phyloP scores from a whole-genome alignment of 2,329 filamentous ascomycete species.

The Massarina eburnea region DNA sequence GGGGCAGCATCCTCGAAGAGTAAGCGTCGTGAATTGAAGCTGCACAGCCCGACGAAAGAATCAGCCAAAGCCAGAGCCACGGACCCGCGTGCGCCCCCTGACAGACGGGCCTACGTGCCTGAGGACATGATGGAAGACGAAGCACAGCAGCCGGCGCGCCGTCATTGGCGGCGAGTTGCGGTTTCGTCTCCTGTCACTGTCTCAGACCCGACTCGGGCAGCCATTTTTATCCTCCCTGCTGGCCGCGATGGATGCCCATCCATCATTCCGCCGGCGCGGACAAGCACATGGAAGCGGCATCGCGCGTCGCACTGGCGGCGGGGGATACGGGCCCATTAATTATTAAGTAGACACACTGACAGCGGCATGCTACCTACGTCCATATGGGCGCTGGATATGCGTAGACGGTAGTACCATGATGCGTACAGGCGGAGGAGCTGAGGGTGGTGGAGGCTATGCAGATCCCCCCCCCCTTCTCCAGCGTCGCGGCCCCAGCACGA shows the following conservation, averaged over 20 bases:
- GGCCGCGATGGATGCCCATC: constrained; percentile 5
- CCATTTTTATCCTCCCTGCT: constrained; percentile 1
- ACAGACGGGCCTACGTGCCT: constrained; percentile 30
- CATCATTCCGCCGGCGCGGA: not conserved
- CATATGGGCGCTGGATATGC: no score
- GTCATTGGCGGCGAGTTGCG: constrained; percentile 6
- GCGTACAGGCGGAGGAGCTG: not conserved
- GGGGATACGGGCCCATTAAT: no score
- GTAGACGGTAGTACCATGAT: not conserved
- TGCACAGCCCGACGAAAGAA: constrained; percentile 31
- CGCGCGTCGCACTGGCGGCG: no score
- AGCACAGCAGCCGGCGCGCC: constrained; percentile 1
- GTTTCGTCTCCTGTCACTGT: constrained; percentile 7
- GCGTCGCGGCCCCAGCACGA: no score
- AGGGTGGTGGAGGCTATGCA: not conserved
- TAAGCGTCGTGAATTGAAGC: constrained; percentile 25
- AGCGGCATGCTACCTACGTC: no score
- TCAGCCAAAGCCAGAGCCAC: constrained; percentile 25
- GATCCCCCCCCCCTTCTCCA: no score
- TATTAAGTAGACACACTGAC: no score
- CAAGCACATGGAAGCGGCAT: not conserved
- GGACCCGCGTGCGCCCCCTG: constrained; percentile 19
- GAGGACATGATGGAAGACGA: constrained; percentile 11
- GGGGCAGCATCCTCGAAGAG: constrained; percentile 22
- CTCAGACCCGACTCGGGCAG: constrained; percentile 11